Percentiles rank a stretch among this genome's conserved stretches.
These are phyloP conservation scores for Bonnemaisonia californica DNA, from an alignment of 31 red algal species.

Conservation along the genomic window DNA sequence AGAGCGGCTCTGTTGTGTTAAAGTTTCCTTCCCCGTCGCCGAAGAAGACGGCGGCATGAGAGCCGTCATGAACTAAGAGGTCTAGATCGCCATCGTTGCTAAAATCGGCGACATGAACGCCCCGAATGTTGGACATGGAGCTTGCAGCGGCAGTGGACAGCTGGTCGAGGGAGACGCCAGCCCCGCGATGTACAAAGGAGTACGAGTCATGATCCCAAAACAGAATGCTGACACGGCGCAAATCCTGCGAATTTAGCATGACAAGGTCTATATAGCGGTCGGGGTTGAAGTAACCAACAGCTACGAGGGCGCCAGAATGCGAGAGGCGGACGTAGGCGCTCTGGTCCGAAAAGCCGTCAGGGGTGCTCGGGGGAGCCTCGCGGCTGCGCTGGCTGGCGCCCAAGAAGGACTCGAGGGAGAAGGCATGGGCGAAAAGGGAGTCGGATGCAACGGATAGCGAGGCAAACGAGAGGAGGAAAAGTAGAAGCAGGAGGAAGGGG, in stretches of 20 bases:
- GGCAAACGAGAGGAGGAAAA: not conserved
- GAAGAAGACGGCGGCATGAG: conserved; percentile 44
- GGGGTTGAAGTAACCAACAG: conserved; percentile 85
- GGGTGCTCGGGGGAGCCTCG: conserved; percentile 33
- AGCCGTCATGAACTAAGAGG: conserved; percentile 59
- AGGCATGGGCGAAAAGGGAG: conserved; percentile 4
- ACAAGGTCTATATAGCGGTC: conserved; percentile 87
- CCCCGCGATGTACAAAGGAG: conserved; percentile 55
- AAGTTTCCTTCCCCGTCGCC: conserved; percentile 50
- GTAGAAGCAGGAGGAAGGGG: not conserved
- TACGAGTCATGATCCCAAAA: conserved; percentile 68
- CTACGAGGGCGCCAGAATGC: conserved; percentile 40
- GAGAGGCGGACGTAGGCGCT: conserved; percentile 73
- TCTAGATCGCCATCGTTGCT: conserved; percentile 65
- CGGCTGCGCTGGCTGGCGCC: conserved; percentile 27
- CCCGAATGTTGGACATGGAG: conserved; percentile 50
- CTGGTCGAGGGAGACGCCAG: conserved; percentile 26
- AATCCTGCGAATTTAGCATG: conserved; percentile 44
- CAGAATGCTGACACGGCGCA: conserved; percentile 42
- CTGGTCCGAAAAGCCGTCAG: conserved; percentile 70
- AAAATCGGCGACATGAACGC: conserved; percentile 65
- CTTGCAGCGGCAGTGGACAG: not conserved
- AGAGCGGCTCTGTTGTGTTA: conserved; percentile 17
- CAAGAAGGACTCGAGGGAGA: conserved; percentile 34
- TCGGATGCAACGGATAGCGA: not conserved